Base-by-base conservation (phyloP, 441 rosid species). In the Euphorbia schlechtendalii region DNA sequence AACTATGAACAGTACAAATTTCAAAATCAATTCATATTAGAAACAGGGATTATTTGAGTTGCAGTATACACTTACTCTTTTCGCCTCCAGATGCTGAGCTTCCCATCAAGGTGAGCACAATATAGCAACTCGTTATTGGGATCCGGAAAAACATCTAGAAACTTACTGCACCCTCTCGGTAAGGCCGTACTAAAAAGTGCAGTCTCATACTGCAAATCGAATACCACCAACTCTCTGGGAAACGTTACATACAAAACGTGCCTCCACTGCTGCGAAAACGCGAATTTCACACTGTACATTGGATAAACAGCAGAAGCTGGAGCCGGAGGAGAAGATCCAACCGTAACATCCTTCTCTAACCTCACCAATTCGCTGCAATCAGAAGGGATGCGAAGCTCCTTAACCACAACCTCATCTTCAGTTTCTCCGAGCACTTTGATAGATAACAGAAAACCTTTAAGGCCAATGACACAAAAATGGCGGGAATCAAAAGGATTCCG, bases 201-300 rank as follows among this genome's bases (percentile, higher is more conserved):
- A 0, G 90, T 83, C 76, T 87, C 84, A 40, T 90, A 94, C 72
- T 88, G 92, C 80, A 94, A 80, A 86, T 94, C 97, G 57, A 82
- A 94, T 24, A 90, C 87, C 69, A 89, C 84, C 60, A 94, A 71
- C 84, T 94, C 99, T 79, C 89, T 86, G 3, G 99, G 99, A 63
- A 90, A 94, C n/a, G 86, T 89, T 40, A 82, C 84, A 64, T 78
- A 89, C 56, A 90, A 55, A 22, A 93, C 79, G 68, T 94, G 87
- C 84, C 73, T 90, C 96, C 96, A 94, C 34, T 78, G 88, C 6
- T 89, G 90, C 45, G 99, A 90, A 65, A 90, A 94, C n/a, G 96
- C 78, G 43, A 90, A 76, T 65, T 83, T 88, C 64, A 80, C 96
- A 22, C 67, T 64, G 72, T 90, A 83, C 5, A 77, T 76, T n/a